phyloP scores from a whole-genome alignment of 805 yeast species.

The Metschnikowia borealis region DNA sequence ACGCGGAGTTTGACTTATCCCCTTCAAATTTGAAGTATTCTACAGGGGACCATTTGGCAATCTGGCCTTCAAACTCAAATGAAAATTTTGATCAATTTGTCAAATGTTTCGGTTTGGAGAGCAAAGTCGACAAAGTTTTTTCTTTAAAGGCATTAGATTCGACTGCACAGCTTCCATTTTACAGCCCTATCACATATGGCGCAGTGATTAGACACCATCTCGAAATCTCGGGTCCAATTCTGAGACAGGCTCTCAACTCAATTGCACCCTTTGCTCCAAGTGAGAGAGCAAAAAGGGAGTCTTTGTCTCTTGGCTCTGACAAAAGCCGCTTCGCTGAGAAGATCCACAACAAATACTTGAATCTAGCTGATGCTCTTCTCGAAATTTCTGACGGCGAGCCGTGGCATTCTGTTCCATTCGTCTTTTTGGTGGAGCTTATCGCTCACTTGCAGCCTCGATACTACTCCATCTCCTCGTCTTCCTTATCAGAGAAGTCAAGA shows the following conservation, averaged over 20 bases:
- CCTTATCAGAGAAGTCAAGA: conserved; percentile 66
- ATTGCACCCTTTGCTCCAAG: conserved; percentile 81
- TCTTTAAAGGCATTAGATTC: conserved; percentile 67
- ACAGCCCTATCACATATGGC: conserved; percentile 83
- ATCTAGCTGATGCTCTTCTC: conserved; percentile 72
- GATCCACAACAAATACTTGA: conserved; percentile 58
- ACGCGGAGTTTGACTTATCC: conserved; percentile 81
- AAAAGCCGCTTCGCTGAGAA: conserved; percentile 64
- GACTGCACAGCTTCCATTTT: conserved; percentile 61
- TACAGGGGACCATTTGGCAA: conserved; percentile 94
- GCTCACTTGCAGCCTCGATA: conserved; percentile 89
- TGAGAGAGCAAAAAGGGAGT: conserved; percentile 47
- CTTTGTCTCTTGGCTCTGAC: conserved; percentile 56
- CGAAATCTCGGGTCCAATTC: conserved; percentile 89
- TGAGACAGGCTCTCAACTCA: conserved; percentile 76
- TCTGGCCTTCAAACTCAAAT: conserved; percentile 88
- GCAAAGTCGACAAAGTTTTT: conserved; percentile 53
- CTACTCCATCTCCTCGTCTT: conserved; percentile 92
- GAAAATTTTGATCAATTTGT: conserved; percentile 69
- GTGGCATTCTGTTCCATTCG: conserved; percentile 83
- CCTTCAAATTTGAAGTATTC: conserved; percentile 73
- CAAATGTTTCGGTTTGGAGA: conserved; percentile 55
- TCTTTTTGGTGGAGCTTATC: conserved; percentile 75
- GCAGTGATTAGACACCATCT: conserved; percentile 80
- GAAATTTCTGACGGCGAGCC: conserved; percentile 54